These are phyloP conservation scores for Porodaedalea pini DNA, from an alignment of 1,284 basidiomycete genomes.

Conservation along the genomic window DNA sequence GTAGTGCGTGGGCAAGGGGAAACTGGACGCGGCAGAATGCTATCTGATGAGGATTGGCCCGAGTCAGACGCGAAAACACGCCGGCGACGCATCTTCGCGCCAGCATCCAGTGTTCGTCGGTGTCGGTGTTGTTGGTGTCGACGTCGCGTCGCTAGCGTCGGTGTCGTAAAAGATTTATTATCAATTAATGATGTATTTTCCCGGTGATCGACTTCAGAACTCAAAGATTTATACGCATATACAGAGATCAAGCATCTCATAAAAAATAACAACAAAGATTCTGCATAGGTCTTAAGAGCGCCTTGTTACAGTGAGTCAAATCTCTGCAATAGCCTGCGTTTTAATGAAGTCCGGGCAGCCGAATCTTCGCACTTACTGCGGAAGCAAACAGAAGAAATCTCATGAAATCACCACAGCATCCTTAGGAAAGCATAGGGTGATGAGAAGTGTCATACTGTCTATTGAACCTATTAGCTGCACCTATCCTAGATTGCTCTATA, in stretches of 20 bases:
- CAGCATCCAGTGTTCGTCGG: slow-evolving; percentile 14
- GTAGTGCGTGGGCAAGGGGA: slow-evolving; percentile 20
- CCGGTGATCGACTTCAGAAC: background rate
- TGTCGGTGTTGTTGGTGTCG: background rate
- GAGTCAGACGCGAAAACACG: slow-evolving; percentile 7
- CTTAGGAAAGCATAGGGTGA: no score
- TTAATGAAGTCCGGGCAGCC: no score
- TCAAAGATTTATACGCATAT: background rate
- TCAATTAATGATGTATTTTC: slow-evolving; percentile 1
- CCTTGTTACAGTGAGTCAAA: no score
- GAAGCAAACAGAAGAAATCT: no score
- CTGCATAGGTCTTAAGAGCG: no score
- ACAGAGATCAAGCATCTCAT: background rate
- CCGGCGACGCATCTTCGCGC: slow-evolving; percentile 12
- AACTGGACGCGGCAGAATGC: slow-evolving; percentile 21
- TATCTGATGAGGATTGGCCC: slow-evolving; percentile 8
- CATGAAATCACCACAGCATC: no score
- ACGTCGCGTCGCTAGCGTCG: background rate
- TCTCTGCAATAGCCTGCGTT: no score
- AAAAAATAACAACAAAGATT: no score
- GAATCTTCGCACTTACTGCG: no score
- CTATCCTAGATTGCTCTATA: no score
- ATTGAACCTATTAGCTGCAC: no score
- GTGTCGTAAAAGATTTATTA: background rate
- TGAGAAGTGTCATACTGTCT: no score